Conservation (phyloP, 495 filamentous ascomycete genomes). For the Penicillium subrubescens region DNA sequence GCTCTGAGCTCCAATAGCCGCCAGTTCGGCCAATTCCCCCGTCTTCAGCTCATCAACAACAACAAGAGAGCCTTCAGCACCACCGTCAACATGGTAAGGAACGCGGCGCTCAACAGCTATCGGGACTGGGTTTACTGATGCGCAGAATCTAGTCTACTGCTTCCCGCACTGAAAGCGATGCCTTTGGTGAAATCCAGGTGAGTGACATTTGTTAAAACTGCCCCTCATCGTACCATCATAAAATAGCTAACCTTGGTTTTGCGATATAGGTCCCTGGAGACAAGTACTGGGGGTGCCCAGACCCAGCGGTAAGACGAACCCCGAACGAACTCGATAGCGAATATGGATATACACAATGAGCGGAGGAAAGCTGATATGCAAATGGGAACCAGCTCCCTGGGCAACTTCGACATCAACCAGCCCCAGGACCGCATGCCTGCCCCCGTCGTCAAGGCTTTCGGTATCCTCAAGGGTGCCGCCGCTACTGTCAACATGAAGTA, state of each 20-base stretch:
- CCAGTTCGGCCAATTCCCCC: constrained; percentile 40
- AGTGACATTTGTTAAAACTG: constrained; percentile 9
- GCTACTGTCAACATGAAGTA: constrained; percentile 94
- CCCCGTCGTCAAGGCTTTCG: constrained; percentile 88
- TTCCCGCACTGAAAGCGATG: constrained; percentile 83
- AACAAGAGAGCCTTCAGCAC: constrained; percentile 48
- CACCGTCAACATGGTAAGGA: constrained; percentile 47
- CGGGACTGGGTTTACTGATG: constrained; percentile 17
- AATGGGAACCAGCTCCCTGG: constrained; percentile 64
- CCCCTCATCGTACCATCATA: not conserved
- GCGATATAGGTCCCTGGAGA: constrained; percentile 71
- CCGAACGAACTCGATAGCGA: not conserved
- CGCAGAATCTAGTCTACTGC: constrained; percentile 39
- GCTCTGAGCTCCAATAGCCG: constrained; percentile 42
- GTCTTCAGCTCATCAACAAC: constrained; percentile 44
- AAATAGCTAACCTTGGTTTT: constrained; percentile 23
- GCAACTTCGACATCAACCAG: constrained; percentile 99
- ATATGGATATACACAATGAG: constrained; percentile 4
- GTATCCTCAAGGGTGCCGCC: constrained; percentile 95
- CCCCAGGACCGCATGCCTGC: constrained; percentile 98
- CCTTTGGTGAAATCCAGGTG: constrained; percentile 88
- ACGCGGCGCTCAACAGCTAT: not conserved
- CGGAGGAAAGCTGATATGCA: constrained; percentile 18
- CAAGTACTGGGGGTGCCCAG: constrained; percentile 99
- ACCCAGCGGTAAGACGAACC: constrained; percentile 72